A percentile compares a stretch with the other conserved stretches of the same genome.
Conservation (phyloP, 345 rosid genomes). For the Draba incana region DNA sequence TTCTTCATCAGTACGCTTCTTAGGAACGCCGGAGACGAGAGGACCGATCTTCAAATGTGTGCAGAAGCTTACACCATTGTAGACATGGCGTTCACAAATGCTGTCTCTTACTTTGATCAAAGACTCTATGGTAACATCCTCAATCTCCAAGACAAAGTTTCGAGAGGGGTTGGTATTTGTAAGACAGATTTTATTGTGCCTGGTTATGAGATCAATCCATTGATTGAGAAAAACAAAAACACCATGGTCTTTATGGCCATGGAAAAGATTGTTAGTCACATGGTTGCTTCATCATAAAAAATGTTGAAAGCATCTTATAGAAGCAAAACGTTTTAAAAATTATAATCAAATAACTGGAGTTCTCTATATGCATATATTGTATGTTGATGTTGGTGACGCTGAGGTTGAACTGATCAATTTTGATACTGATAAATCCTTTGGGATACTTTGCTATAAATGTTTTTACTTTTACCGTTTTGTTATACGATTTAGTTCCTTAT, state of each 20-base stretch:
- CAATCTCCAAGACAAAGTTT: neutral
- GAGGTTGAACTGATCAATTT: conserved; percentile 4
- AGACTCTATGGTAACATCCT: conserved; percentile 11
- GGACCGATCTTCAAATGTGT: conserved; percentile 26
- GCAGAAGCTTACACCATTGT: conserved; percentile 35
- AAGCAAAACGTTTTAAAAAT: conserved; percentile 12
- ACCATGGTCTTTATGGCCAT: conserved; percentile 13
- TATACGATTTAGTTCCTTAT: neutral
- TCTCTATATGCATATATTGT: neutral
- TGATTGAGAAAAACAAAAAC: conserved; percentile 27
- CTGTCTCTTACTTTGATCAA: conserved; percentile 12
- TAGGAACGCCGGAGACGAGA: conserved; percentile 39
- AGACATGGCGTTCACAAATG: conserved; percentile 17
- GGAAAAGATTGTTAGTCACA: conserved; percentile 13
- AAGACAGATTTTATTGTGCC: conserved; percentile 30
- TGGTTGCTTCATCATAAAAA: conserved; percentile 3
- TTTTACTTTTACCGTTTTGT: neutral
- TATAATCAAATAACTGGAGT: conserved; percentile 4
- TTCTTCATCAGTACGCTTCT: conserved; percentile 41
- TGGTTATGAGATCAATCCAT: conserved; percentile 20
- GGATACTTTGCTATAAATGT: neutral
- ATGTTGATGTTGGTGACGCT: conserved; percentile 2
- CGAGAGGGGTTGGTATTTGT: conserved; percentile 18
- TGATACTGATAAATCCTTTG: neutral
- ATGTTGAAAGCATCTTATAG: neutral